Evolutionary conservation across 768 basidiomycete genomes (phyloP), one percentile per base, ranked within the genome.

Genomic region (Amanita molliuscula): DNA sequence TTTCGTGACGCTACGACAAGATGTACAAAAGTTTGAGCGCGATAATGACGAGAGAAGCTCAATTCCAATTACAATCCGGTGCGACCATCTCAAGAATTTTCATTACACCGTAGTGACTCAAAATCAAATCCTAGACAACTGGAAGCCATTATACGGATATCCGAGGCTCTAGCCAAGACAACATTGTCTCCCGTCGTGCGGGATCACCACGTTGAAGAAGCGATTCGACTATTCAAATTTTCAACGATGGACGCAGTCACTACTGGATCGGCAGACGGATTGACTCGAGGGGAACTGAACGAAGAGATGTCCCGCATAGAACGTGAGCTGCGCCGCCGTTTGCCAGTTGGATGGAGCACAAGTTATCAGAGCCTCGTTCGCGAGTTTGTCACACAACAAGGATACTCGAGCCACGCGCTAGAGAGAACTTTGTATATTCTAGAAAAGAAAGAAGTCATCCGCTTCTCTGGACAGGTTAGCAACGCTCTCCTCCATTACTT

Each of bases 191-290:
- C 90, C 0, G 76, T 82, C 3, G 96, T 98, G 3, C 82, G 84
- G 59, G 85, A 84, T 43, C 85, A 94, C 62, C 94, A 99, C 58
- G 95, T 98, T 20, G 94, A 97, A 65, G 96, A 99, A 65, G 89
- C 96, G 5, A 97, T 98, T 58, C 86, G 96, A 8, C 67, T 99
- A 36, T 99, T 99, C 82, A 98, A 95, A 61, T 94, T 84, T 69
- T 97, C 94, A 7, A 98, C 96, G 2, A 98, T 99, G 95, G 93
- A 98, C 63, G 96, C 96, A 21, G 94, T 98, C 23, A 86, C 88
- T 10, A 92, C 93, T 0, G 94, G 96, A 10, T 85, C 89, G 28
- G 83, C 86, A 15, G 96, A 98, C 58, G 96, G 96, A 0, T 71
- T 98, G 52, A 88, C 91, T 11, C 80, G 94, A 37, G 84, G 86